Conservation (phyloP, 805 yeast genomes). For the Blastobotrys chiropterorum region DNA sequence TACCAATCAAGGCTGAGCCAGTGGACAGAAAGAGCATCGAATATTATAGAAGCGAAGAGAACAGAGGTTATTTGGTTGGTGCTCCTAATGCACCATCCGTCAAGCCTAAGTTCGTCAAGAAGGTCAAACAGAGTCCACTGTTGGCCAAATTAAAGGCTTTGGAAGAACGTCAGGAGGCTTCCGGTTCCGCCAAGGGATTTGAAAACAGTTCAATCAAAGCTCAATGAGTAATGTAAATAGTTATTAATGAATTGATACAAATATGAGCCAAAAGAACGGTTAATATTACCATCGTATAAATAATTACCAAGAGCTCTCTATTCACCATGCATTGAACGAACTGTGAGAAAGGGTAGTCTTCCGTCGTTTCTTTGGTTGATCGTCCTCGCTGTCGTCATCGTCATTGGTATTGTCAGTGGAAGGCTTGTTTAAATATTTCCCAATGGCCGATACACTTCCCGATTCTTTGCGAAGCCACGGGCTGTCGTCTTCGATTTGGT, state of each 20-base stretch:
- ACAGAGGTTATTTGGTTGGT: conserved; percentile 59
- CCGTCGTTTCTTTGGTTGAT: conserved; percentile 8
- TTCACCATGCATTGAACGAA: conserved; percentile 21
- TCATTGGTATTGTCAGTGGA: neutral
- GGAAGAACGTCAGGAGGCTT: conserved; percentile 6
- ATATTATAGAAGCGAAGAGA: conserved; percentile 63
- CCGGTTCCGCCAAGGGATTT: conserved; percentile 10
- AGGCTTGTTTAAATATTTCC: conserved; percentile 18
- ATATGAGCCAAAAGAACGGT: too few species aligned
- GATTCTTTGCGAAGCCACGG: conserved; percentile 20
- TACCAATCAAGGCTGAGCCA: conserved; percentile 85
- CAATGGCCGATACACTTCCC: conserved; percentile 12
- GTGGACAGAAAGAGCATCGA: conserved; percentile 72
- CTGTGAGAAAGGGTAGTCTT: conserved; percentile 18
- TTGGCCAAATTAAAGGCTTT: conserved; percentile 11
- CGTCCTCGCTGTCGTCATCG: neutral
- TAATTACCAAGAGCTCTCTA: neutral
- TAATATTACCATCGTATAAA: neutral
- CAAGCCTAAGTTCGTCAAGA: conserved; percentile 17
- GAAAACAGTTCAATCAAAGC: conserved; percentile 1
- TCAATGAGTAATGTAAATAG: neutral
- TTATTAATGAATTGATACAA: neutral
- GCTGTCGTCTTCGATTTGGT: conserved; percentile 14
- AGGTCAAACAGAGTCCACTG: conserved; percentile 15
- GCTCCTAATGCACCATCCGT: conserved; percentile 18